Evolutionary conservation across 192 early-diverging fungal species (phyloP).

Genomic region (Chytriomyces hyalinus): DNA sequence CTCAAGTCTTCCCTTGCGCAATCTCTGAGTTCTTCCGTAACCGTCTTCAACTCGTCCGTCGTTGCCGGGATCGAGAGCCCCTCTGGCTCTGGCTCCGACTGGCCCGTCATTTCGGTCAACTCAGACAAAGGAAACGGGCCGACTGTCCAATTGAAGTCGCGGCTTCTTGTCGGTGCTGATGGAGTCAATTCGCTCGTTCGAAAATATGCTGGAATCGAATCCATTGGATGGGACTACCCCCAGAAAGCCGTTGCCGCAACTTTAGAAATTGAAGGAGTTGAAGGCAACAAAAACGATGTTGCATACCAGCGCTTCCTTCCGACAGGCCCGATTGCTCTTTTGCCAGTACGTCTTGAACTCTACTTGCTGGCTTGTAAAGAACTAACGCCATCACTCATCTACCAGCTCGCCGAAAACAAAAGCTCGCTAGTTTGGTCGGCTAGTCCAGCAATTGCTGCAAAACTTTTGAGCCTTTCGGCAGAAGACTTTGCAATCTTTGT

Average conservation of each 20-base stretch:
- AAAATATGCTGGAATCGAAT: slow-evolving; percentile 78
- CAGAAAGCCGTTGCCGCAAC: slow-evolving; percentile 89
- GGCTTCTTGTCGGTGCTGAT: slow-evolving; percentile 91
- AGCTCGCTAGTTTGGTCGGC: slow-evolving; percentile 94
- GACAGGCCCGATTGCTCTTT: slow-evolving; percentile 88
- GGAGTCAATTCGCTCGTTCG: slow-evolving; percentile 88
- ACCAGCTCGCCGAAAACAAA: slow-evolving; percentile 61
- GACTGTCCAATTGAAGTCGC: slow-evolving; percentile 56
- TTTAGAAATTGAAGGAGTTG: slow-evolving; percentile 55
- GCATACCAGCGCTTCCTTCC: slow-evolving; percentile 97
- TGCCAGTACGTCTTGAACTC: slow-evolving; percentile 70
- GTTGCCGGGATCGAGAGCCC: slow-evolving; percentile 61
- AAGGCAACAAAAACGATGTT: slow-evolving; percentile 58
- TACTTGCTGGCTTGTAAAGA: background rate
- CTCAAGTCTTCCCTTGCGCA: slow-evolving; percentile 15
- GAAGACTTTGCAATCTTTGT: slow-evolving; percentile 71
- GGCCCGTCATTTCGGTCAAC: slow-evolving; percentile 77
- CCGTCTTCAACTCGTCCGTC: slow-evolving; percentile 71
- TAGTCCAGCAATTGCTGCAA: slow-evolving; percentile 63
- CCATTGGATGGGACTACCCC: slow-evolving; percentile 85
- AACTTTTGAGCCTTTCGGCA: slow-evolving; percentile 66
- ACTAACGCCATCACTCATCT: background rate
- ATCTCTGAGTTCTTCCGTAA: slow-evolving; percentile 44
- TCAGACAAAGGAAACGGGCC: slow-evolving; percentile 43
- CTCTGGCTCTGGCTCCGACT: slow-evolving; percentile 55